Base-by-base conservation (phyloP, 495 filamentous ascomycete genomes). In the Aspergillus affinis region DNA sequence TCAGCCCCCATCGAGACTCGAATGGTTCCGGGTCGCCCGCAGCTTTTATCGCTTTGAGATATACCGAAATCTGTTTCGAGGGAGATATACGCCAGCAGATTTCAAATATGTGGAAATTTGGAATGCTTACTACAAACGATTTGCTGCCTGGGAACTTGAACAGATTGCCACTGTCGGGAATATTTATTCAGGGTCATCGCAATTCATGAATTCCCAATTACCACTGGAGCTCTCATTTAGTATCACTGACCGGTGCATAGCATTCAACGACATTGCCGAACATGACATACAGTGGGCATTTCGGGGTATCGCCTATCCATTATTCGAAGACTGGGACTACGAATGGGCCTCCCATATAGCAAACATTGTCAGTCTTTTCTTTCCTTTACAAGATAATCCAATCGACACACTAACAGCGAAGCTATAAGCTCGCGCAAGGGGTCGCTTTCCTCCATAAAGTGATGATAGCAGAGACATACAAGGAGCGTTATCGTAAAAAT, bases 1-100 rank as follows among this genome's bases (percentile, higher is more conserved):
- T 26, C 23, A 26, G 6, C 48, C 56, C n/a, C 56, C 56, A 6
- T 58, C 56, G 3, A 10, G 15, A 6, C 12, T 3, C 4, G 57
- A 59, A 18, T 59, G 57, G 57, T 23, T 23, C 27, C 48, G 56
- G 8, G 30, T 59, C n/a, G 56, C 57, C 9, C 27, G 57, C 32
- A 54, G 49, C 48, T 59, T 59, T 17, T 59, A 59, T 30, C 30
- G 48, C 13, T 2, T 59, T 6, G 57, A 59, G 50, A 18, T 59
- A 2, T 47, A 59, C 17, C 23, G 47, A 44, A 27, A 59, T 46
- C 49, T 53, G 15, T 59, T 53, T 23, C 10, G 18, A 2, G 26
- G 48, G n/a, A 32, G 44, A 12, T 6, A 59, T 15, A 4, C 30
- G 12, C 30, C 32, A 15, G 32, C 49, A 7, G 57, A 53, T 20